phyloP scores from a whole-genome alignment of 2,329 filamentous ascomycete genomes.

The Fusarium vanettenii region DNA sequence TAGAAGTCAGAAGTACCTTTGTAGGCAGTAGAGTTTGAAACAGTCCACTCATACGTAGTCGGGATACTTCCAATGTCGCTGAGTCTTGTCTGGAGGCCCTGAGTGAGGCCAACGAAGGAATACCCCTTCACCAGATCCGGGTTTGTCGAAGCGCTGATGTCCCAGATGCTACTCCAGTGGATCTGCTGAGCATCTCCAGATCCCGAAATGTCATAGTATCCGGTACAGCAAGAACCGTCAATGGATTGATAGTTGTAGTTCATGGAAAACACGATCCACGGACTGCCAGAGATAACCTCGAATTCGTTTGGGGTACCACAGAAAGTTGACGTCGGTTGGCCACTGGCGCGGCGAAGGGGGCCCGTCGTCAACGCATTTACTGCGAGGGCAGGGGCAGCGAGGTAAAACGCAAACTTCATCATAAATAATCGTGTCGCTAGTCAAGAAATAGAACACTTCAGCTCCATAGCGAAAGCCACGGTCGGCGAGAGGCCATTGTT shows the following conservation, averaged over 20 bases:
- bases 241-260: slow-evolving; percentile 34
- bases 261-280: slow-evolving; percentile 35
- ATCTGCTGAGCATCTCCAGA: background rate
- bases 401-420: background rate
- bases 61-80: slow-evolving; percentile 24
- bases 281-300: slow-evolving; percentile 21
- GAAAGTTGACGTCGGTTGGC: slow-evolving; percentile 11
- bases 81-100: slow-evolving; percentile 23
- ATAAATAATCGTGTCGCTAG: background rate
- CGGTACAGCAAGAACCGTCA: slow-evolving; percentile 26
- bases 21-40: slow-evolving; percentile 23
- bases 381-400: background rate
- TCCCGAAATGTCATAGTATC: slow-evolving; percentile 15
- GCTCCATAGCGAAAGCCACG: background rate
- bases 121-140: slow-evolving; percentile 29
- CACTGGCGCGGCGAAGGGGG: background rate
- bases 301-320: slow-evolving; percentile 29
- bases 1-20: slow-evolving; percentile 4
- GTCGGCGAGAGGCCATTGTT: background rate
- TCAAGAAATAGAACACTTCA: background rate
- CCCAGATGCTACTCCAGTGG: slow-evolving; percentile 32
- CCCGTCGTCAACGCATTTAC: background rate
- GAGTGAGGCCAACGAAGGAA: slow-evolving; percentile 28
- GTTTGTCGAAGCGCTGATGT: slow-evolving; percentile 12
- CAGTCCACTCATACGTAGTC: slow-evolving; percentile 13